phyloP scores from a whole-genome alignment of 2,329 filamentous ascomycete genomes.

The Neophaeococcomyces mojaviensis region DNA sequence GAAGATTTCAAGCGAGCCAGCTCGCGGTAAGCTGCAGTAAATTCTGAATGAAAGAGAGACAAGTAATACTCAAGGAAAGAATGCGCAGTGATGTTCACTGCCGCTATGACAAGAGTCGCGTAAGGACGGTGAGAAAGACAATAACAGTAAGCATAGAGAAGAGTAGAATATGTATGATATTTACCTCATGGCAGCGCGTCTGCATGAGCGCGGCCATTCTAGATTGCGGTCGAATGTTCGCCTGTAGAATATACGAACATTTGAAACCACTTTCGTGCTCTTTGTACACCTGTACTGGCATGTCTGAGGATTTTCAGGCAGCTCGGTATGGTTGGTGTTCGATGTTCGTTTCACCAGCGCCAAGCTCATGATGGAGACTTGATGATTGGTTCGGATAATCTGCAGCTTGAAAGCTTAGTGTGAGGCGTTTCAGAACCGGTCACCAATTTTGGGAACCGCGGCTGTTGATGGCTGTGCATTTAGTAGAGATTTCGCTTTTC shows the following conservation, averaged over 20 bases:
- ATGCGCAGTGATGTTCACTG: not conserved
- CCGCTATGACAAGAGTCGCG: not conserved
- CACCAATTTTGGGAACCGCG: conserved; percentile 4
- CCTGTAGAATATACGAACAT: not conserved
- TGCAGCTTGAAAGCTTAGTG: not conserved
- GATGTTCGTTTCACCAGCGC: not conserved
- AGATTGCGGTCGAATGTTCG: not conserved
- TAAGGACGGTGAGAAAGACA: not conserved
- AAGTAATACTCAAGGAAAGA: not conserved
- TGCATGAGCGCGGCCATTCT: not conserved
- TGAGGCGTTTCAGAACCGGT: not conserved
- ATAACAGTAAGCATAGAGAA: not conserved
- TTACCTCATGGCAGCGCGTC: not conserved
- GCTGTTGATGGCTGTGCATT: not conserved
- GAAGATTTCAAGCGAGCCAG: not conserved
- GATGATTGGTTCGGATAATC: not conserved
- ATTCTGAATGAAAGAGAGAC: not conserved
- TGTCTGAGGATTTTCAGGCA: conserved; percentile 1
- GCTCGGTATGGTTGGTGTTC: conserved; percentile 5
- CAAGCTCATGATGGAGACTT: not conserved
- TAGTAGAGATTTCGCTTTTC: conserved; percentile 56
- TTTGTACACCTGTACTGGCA: not conserved
- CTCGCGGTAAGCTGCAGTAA: conserved; percentile 1
- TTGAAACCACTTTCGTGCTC: not conserved
- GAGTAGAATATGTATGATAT: conserved; percentile 5